Conservation (phyloP, 2,329 filamentous ascomycete species). For the Pseudocercospora musae region DNA sequence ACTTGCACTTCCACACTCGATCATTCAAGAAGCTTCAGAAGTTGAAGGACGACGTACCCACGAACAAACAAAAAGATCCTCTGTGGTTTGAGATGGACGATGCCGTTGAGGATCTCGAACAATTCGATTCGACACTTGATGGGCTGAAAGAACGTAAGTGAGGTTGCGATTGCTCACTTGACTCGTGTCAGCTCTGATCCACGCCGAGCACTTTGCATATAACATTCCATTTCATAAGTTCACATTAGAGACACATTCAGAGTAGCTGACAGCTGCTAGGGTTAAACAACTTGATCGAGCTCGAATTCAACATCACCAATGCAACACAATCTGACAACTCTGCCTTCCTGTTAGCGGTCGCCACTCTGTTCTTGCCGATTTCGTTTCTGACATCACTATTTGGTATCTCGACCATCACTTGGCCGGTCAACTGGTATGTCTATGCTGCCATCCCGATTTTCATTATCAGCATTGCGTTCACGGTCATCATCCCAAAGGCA, state of each 20-base stretch:
- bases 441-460: conserved; percentile 36
- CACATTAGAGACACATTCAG: too few species aligned
- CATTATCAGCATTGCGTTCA: conserved; percentile 29
- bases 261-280: conserved; percentile 13
- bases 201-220: neutral
- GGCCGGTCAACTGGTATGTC: conserved; percentile 34
- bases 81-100: conserved; percentile 38
- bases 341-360: conserved; percentile 35
- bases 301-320: conserved; percentile 41
- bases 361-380: conserved; percentile 37
- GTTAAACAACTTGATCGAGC: conserved; percentile 39
- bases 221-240: neutral
- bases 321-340: conserved; percentile 36
- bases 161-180: neutral
- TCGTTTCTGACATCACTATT: conserved; percentile 37
- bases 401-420: conserved; percentile 36
- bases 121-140: conserved; percentile 35
- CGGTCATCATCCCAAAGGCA: conserved; percentile 29
- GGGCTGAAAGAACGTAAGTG: conserved; percentile 35
- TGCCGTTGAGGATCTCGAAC: conserved; percentile 37
- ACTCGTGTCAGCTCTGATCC: neutral
- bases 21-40: conserved; percentile 37
- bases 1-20: conserved; percentile 35
- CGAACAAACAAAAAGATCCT: conserved; percentile 32
- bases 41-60: conserved; percentile 31